phyloP scores from a whole-genome alignment of 2,329 filamentous ascomycete genomes.

The Cordyceps pruinosa region DNA sequence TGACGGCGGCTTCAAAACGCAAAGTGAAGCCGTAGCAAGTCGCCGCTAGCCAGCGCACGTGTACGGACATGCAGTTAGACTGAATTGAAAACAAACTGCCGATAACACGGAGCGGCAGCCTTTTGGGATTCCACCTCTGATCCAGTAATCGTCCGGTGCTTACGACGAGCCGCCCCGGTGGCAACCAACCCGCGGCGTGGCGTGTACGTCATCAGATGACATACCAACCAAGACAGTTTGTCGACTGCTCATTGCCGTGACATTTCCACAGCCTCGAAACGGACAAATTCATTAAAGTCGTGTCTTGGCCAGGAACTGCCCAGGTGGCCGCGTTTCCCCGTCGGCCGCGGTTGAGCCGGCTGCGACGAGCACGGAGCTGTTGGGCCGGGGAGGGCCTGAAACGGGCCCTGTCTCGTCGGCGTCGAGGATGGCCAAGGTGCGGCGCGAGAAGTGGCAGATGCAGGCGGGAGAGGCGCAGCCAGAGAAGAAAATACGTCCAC shows the following conservation, averaged over 20 bases:
- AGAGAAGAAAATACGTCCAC: neutral
- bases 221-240: neutral
- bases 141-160: neutral
- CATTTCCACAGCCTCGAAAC: no score
- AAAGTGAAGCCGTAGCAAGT: no score
- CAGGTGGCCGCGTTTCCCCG: neutral
- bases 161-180: neutral
- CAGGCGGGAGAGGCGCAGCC: neutral
- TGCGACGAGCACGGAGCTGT: constrained; percentile 3
- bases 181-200: neutral
- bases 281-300: no score
- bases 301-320: neutral
- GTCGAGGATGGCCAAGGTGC: constrained; percentile 24
- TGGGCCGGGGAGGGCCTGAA: constrained; percentile 22
- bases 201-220: neutral
- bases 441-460: constrained; percentile 18
- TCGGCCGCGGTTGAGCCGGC: neutral
- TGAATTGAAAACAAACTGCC: neutral
- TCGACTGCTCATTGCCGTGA: neutral
- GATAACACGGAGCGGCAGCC: neutral
- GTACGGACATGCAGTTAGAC: no score
- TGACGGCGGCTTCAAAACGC: no score
- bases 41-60: no score
- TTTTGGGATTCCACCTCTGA: no score
- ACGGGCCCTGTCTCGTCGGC: constrained; percentile 26